Conservation (phyloP, 2,329 filamentous ascomycete genomes). For the Epichloe glyceriae region DNA sequence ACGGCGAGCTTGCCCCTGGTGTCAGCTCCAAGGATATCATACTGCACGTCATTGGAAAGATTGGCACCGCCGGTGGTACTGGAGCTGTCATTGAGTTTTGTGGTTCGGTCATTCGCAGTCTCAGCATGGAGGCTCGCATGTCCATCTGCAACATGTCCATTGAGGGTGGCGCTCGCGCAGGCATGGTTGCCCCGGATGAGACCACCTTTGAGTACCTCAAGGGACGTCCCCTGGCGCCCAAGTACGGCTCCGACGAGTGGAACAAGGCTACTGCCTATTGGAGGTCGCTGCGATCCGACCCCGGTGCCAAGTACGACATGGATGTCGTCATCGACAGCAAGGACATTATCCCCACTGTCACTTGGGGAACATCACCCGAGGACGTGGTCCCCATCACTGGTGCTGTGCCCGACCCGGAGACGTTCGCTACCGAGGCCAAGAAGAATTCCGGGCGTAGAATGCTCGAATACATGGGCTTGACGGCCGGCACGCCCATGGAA, state of each 20-base stretch:
- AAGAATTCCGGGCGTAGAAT: conserved; percentile 68
- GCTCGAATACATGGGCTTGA: conserved; percentile 93
- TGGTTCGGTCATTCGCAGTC: conserved; percentile 74
- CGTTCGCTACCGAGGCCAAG: conserved; percentile 67
- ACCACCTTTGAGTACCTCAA: conserved; percentile 92
- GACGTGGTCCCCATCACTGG: conserved; percentile 93
- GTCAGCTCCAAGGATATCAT: conserved; percentile 95
- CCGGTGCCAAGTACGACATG: conserved; percentile 78
- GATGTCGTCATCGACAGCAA: conserved; percentile 84
- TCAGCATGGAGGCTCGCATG: conserved; percentile 97
- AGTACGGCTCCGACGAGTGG: conserved; percentile 76
- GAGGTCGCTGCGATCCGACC: conserved; percentile 72
- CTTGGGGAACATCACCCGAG: conserved; percentile 95
- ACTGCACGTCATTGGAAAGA: conserved; percentile 81
- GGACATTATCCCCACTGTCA: conserved; percentile 86
- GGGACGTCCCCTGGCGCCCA: conserved; percentile 76
- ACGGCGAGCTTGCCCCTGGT: conserved; percentile 77
- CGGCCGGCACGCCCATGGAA: conserved; percentile 74
- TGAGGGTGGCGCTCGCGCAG: conserved; percentile 85
- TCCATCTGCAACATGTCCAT: conserved; percentile 99
- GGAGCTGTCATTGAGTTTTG: conserved; percentile 96
- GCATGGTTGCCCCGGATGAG: conserved; percentile 93
- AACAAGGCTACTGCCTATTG: conserved; percentile 79
- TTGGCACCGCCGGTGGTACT: conserved; percentile 90
- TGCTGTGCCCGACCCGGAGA: conserved; percentile 78